Conservation (phyloP, 495 filamentous ascomycete genomes). For the Halenospora varia region DNA sequence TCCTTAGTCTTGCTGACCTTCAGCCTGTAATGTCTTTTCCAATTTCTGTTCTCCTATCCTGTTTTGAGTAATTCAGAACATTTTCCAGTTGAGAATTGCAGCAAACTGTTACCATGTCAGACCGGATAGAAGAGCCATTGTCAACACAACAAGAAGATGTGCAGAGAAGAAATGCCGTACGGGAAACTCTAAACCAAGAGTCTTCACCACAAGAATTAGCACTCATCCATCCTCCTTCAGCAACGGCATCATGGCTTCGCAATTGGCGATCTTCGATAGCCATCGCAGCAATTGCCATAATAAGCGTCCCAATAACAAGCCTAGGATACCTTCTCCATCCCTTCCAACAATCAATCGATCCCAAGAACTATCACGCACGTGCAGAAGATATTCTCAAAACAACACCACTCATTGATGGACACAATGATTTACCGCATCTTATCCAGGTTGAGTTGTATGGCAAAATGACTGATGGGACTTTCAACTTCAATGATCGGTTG, state of each 20-base stretch:
- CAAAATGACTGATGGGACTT: conserved; percentile 24
- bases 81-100: neutral
- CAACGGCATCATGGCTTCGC: neutral
- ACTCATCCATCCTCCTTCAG: neutral
- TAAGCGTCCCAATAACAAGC: neutral
- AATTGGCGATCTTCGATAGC: neutral
- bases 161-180: neutral
- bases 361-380: neutral
- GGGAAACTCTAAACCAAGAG: neutral
- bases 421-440: conserved; percentile 32
- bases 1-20: neutral
- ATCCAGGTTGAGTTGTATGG: conserved; percentile 29
- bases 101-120: neutral
- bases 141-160: neutral
- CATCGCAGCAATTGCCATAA: neutral
- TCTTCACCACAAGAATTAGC: neutral
- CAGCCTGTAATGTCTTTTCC: neutral
- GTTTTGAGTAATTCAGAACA: neutral
- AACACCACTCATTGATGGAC: conserved; percentile 27
- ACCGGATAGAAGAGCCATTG: neutral
- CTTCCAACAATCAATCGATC: neutral
- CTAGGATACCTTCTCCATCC: neutral
- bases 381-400: neutral
- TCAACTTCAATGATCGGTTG: conserved; percentile 27
- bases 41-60: neutral